phyloP scores from a whole-genome alignment of 2,329 filamentous ascomycete genomes.

The Hypomyces perniciosus region DNA sequence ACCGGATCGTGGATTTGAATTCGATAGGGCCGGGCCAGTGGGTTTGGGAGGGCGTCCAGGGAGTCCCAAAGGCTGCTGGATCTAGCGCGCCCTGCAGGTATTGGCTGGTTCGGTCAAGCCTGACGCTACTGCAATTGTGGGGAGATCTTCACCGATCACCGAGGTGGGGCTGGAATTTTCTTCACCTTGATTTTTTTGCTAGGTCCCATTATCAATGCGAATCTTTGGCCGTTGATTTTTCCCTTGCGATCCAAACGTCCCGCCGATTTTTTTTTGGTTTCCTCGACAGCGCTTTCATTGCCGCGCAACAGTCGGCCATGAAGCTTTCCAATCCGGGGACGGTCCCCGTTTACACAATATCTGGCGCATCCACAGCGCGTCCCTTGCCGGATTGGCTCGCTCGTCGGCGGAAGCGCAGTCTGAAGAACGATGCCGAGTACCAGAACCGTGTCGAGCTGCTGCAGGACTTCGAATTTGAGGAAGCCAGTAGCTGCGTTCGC shows the following conservation, averaged over 20 bases:
- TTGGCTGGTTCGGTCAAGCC: constrained; percentile 14
- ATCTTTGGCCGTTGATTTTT: not conserved
- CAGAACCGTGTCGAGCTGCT: constrained; percentile 89
- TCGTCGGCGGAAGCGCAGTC: constrained; percentile 77
- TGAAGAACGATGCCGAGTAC: constrained; percentile 90
- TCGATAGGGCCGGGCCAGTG: constrained; percentile 8
- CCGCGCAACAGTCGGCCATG: constrained; percentile 42
- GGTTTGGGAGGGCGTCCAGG: constrained; percentile 9
- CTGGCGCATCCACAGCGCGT: constrained; percentile 79
- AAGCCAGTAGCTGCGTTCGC: constrained; percentile 84
- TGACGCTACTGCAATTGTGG: constrained; percentile 11
- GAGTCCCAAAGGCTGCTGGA: constrained; percentile 11
- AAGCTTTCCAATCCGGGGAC: constrained; percentile 76
- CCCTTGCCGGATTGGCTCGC: constrained; percentile 95
- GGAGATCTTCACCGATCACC: constrained; percentile 9
- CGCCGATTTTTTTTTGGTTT: not conserved
- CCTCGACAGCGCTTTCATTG: not conserved
- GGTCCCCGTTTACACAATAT: constrained; percentile 90
- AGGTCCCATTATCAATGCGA: not conserved
- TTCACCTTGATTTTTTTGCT: constrained; percentile 16
- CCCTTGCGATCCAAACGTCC: not conserved
- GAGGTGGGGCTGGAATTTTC: constrained; percentile 12
- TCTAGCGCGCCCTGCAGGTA: constrained; percentile 13
- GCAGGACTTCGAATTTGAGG: constrained; percentile 97
- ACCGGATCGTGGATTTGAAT: constrained; percentile 9